Percentiles rank a stretch among this genome's conserved stretches.
These are phyloP conservation scores for Xylaria intraflava DNA, from an alignment of 495 filamentous ascomycete species.

Conservation along the genomic window DNA sequence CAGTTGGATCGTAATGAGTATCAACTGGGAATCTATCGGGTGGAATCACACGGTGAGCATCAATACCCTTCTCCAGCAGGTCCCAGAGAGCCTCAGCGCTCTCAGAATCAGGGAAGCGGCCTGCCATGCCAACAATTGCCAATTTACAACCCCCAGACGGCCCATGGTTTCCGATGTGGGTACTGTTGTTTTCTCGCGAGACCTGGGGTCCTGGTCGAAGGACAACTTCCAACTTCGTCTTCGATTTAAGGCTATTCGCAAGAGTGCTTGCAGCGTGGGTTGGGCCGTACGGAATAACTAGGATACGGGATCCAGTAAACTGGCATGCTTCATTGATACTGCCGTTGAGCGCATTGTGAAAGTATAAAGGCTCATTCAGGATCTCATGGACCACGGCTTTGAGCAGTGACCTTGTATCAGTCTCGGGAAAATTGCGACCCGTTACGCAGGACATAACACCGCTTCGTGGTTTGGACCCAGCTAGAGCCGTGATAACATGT, in stretches of 20 bases:
- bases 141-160: constrained; percentile 39
- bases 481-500: constrained; percentile 33
- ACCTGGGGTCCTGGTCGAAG: constrained; percentile 30
- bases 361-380: constrained; percentile 50
- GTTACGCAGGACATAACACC: constrained; percentile 53
- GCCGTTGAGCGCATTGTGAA: constrained; percentile 52
- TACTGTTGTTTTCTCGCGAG: constrained; percentile 24
- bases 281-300: constrained; percentile 49
- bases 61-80: constrained; percentile 59
- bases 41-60: constrained; percentile 55
- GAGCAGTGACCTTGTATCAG: constrained; percentile 45
- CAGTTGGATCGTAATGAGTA: constrained; percentile 68
- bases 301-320: constrained; percentile 36
- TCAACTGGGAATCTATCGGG: constrained; percentile 72
- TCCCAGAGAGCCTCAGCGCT: constrained; percentile 66
- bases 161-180: constrained; percentile 39
- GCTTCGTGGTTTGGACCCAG: constrained; percentile 43
- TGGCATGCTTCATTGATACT: constrained; percentile 38
- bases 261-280: constrained; percentile 42
- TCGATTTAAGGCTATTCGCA: constrained; percentile 30
- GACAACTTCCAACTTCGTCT: constrained; percentile 36
- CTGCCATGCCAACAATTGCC: constrained; percentile 72
- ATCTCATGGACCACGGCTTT: constrained; percentile 51
- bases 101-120: constrained; percentile 64
- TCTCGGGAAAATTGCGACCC: constrained; percentile 40